These are phyloP conservation scores for Hyphodiscus sp. DNA, from an alignment of 2,329 filamentous ascomycete genomes.

Conservation along the genomic window DNA sequence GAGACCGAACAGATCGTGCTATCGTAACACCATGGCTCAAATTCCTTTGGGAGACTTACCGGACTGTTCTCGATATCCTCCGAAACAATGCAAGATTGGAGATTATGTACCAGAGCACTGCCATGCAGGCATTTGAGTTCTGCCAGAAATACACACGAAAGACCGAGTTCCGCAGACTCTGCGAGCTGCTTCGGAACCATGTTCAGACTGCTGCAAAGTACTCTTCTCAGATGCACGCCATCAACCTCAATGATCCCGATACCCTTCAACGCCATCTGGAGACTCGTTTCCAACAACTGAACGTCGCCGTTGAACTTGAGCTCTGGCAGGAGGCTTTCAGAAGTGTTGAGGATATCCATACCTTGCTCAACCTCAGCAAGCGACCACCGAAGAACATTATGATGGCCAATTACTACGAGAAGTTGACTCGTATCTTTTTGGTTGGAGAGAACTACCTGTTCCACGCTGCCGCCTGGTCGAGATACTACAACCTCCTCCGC, in stretches of 20 bases:
- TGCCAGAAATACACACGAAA: conserved; percentile 97
- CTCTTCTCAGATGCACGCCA: conserved; percentile 97
- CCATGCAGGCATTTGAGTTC: conserved; percentile 97
- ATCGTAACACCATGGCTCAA: conserved; percentile 99
- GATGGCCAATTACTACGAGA: conserved; percentile 99
- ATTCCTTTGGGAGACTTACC: conserved; percentile 99
- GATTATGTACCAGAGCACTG: conserved; percentile 96
- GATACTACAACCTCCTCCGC: conserved; percentile 94
- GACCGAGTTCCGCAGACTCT: conserved; percentile 97
- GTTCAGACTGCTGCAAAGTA: conserved; percentile 99
- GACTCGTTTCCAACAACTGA: conserved; percentile 96
- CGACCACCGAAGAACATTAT: conserved; percentile 96
- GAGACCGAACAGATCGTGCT: conserved; percentile 93
- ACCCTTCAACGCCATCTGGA: conserved; percentile 96
- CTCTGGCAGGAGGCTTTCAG: conserved; percentile 99
- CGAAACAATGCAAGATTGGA: conserved; percentile 98
- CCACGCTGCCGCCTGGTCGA: conserved; percentile 94
- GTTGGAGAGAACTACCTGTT: conserved; percentile 99
- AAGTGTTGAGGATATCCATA: conserved; percentile 98
- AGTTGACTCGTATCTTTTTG: conserved; percentile 95
- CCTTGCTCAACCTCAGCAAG: conserved; percentile 94
- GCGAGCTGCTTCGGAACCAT: conserved; percentile 96
- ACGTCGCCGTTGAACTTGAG: conserved; percentile 95
- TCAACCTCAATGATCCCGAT: conserved; percentile 96
- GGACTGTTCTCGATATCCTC: conserved; percentile 95